Conservation (phyloP, 371 early-diverging fungal genomes). For the Lichtheimia ramosa region DNA sequence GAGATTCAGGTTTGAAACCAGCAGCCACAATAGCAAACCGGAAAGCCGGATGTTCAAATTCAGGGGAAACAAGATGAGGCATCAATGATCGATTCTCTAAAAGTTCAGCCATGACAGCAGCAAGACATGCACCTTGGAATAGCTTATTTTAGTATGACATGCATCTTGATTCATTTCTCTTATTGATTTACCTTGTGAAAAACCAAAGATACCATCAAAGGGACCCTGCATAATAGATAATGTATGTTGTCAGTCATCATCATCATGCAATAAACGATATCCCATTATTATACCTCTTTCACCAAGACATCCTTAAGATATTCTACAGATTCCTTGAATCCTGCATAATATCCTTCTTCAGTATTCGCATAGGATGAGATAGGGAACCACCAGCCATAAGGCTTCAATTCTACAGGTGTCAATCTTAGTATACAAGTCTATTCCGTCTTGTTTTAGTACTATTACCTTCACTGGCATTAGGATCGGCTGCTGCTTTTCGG, state of each 20-base stretch:
- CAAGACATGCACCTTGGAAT: slow-evolving; percentile 56
- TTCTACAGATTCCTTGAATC: slow-evolving; percentile 59
- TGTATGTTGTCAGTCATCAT: neutral
- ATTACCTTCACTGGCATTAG: slow-evolving; percentile 51
- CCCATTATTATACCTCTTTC: slow-evolving; percentile 37
- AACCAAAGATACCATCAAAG: slow-evolving; percentile 76
- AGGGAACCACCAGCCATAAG: slow-evolving; percentile 67
- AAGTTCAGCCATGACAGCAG: slow-evolving; percentile 55
- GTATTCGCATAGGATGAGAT: slow-evolving; percentile 12
- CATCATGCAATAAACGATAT: neutral
- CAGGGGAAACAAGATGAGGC: slow-evolving; percentile 25
- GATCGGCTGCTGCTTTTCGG: slow-evolving; percentile 48
- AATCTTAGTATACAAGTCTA: neutral
- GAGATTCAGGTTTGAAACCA: slow-evolving; percentile 52
- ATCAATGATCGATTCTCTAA: slow-evolving; percentile 35
- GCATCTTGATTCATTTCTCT: neutral
- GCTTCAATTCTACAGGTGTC: slow-evolving; percentile 36
- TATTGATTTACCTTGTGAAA: slow-evolving; percentile 57
- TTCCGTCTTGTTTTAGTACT: no score
- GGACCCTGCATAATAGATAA: slow-evolving; percentile 57
- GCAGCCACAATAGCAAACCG: slow-evolving; percentile 63
- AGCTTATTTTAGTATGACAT: neutral
- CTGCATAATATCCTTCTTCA: slow-evolving; percentile 44
- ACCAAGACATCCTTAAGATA: slow-evolving; percentile 51
- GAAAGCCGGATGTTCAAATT: slow-evolving; percentile 49